These are phyloP conservation scores for Lablab purpureus DNA, from an alignment of 306 rosid genomes.

Conservation along the genomic window DNA sequence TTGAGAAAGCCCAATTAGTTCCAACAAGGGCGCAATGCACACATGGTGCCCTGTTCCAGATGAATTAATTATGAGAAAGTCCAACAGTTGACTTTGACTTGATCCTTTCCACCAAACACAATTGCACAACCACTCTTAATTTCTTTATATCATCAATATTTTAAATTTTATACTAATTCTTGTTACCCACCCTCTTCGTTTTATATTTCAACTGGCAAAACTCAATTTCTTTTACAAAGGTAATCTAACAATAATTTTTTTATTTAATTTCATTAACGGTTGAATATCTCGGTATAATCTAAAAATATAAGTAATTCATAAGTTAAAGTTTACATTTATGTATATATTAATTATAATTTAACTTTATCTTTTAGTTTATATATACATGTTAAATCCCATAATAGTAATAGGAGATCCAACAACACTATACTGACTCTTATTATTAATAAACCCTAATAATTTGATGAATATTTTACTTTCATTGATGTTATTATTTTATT, in stretches of 20 bases:
- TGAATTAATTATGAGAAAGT: background rate
- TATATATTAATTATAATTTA: no score
- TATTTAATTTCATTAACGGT: no score
- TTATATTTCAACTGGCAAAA: background rate
- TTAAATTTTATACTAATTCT: background rate
- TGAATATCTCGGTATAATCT: no score
- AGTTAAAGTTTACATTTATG: no score
- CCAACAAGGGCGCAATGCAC: background rate
- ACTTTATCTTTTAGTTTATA: no score
- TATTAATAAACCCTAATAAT: no score
- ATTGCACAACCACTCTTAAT: background rate
- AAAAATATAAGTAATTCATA: no score
- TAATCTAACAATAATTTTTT: no score
- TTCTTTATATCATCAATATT: background rate
- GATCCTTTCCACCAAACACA: conserved; percentile 1
- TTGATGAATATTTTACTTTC: background rate
- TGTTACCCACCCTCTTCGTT: conserved; percentile 14
- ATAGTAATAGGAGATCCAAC: no score
- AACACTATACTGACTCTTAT: no score
- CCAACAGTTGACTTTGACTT: conserved; percentile 36
- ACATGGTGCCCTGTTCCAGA: background rate
- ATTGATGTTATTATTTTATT: background rate
- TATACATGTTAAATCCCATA: no score
- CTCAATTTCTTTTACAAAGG: no score
- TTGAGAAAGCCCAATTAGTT: background rate